Percentiles rank a stretch among this genome's conserved stretches.
These are phyloP conservation scores for Vanilla planifolia DNA, from an alignment of 106 monocot species.

Conservation along the genomic window DNA sequence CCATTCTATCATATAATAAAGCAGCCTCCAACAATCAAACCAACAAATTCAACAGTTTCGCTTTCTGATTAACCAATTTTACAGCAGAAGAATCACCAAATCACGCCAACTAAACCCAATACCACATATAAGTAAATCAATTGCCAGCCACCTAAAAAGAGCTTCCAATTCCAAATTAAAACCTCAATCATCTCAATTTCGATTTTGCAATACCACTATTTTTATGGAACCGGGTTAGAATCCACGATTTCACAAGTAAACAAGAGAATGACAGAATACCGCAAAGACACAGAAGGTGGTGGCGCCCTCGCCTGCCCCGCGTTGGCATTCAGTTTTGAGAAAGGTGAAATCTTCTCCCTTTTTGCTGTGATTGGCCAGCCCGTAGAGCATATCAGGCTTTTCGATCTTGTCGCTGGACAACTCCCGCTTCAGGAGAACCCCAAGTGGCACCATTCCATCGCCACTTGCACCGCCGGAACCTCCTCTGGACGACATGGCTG, in stretches of 20 bases:
- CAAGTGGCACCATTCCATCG: conserved; percentile 26
- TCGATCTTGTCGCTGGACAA: conserved; percentile 31
- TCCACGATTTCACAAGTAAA: background rate
- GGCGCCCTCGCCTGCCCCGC: conserved; percentile 20
- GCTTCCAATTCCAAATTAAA: background rate
- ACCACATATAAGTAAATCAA: background rate
- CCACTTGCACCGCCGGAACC: background rate
- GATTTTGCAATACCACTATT: background rate
- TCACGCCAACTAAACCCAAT: background rate
- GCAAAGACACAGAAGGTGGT: conserved; percentile 36
- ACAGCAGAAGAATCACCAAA: background rate
- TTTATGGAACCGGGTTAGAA: too few relatives aligned
- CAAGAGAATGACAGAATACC: conserved; percentile 5
- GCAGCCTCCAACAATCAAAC: too few relatives aligned
- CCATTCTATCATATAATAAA: too few relatives aligned
- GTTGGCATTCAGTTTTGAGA: conserved; percentile 32
- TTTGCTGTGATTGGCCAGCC: conserved; percentile 29
- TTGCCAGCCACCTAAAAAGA: background rate
- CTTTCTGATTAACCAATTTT: too few relatives aligned
- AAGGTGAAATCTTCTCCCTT: conserved; percentile 48
- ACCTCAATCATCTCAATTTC: background rate
- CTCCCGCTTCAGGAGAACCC: conserved; percentile 33
- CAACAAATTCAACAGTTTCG: too few relatives aligned
- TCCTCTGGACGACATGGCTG: too few relatives aligned
- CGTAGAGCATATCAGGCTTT: conserved; percentile 24